A percentile compares a stretch with the other conserved stretches of the same genome.
Conservation (phyloP, 106 monocot genomes). For the Ottelia alismoides region DNA sequence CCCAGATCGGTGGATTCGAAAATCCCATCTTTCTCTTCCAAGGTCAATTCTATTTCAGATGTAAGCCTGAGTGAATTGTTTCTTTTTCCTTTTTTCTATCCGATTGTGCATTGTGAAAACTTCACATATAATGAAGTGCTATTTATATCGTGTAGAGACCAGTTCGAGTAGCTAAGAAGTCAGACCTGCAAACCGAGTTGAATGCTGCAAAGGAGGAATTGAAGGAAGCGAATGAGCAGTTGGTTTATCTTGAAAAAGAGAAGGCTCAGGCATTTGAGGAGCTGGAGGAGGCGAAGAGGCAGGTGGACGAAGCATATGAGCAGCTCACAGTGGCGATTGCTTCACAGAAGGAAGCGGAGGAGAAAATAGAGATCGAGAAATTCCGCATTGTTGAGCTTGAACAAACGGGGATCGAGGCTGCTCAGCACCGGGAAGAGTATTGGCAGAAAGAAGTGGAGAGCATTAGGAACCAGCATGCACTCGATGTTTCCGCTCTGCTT, state of each 20-base stretch:
- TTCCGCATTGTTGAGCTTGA: conserved; percentile 69
- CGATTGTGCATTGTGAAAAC: not conserved
- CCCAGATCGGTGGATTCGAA: not conserved
- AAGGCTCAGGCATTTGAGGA: conserved; percentile 36
- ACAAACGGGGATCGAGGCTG: conserved; percentile 37
- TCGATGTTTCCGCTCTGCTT: conserved; percentile 32
- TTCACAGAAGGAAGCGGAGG: conserved; percentile 60
- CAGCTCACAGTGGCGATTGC: conserved; percentile 37
- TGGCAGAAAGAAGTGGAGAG: conserved; percentile 52
- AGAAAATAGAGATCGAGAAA: conserved; percentile 36
- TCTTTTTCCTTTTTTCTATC: not conserved
- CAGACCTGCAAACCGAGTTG: conserved; percentile 29
- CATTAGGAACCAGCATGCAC: conserved; percentile 28
- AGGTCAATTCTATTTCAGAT: conserved; percentile 27
- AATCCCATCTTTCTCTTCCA: conserved; percentile 1
- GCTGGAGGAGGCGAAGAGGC: conserved; percentile 43
- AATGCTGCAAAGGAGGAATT: conserved; percentile 36
- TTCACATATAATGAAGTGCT: not conserved
- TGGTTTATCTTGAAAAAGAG: conserved; percentile 33
- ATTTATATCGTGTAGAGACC: conserved; percentile 15
- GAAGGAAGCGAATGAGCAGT: conserved; percentile 39
- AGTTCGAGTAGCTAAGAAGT: conserved; percentile 12
- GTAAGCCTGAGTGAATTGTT: conserved; percentile 15
- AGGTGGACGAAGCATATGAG: conserved; percentile 28
- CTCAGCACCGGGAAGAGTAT: conserved; percentile 42